Conservation (phyloP, 2,329 filamentous ascomycete genomes). For the Xylaria sp. region DNA sequence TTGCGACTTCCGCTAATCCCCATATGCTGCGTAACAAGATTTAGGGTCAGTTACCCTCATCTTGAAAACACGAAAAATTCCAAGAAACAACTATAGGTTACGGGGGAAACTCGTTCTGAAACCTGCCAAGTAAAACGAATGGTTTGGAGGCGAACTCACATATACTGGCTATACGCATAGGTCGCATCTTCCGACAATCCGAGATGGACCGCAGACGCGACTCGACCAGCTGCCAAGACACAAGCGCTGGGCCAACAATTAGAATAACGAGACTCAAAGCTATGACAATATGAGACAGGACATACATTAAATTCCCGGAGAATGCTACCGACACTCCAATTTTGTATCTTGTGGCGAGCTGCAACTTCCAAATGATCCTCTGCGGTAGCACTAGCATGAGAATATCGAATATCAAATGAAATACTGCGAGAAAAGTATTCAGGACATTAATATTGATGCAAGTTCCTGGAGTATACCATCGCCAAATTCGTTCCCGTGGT, state of each 20-base stretch:
- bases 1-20: slow-evolving; percentile 29
- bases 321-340: slow-evolving; percentile 40
- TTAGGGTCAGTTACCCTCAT: background rate
- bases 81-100: too few species aligned
- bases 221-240: slow-evolving; percentile 23
- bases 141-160: background rate
- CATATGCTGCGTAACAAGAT: slow-evolving; percentile 5
- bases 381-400: slow-evolving; percentile 59
- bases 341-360: slow-evolving; percentile 54
- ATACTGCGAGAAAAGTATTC: slow-evolving; percentile 26
- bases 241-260: slow-evolving; percentile 10
- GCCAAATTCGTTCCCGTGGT: slow-evolving; percentile 20
- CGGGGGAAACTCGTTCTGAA: background rate
- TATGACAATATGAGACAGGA: background rate
- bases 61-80: background rate
- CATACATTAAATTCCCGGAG: slow-evolving; percentile 38
- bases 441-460: slow-evolving; percentile 20
- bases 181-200: slow-evolving; percentile 6
- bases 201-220: slow-evolving; percentile 15
- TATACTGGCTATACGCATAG: slow-evolving; percentile 26
- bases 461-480: slow-evolving; percentile 16
- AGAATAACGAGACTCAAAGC: background rate
- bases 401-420: slow-evolving; percentile 53
- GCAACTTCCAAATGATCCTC: slow-evolving; percentile 60
- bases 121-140: background rate